phyloP scores from a whole-genome alignment of 176 grass and related monocot genomes.

The Leersia perrieri region DNA sequence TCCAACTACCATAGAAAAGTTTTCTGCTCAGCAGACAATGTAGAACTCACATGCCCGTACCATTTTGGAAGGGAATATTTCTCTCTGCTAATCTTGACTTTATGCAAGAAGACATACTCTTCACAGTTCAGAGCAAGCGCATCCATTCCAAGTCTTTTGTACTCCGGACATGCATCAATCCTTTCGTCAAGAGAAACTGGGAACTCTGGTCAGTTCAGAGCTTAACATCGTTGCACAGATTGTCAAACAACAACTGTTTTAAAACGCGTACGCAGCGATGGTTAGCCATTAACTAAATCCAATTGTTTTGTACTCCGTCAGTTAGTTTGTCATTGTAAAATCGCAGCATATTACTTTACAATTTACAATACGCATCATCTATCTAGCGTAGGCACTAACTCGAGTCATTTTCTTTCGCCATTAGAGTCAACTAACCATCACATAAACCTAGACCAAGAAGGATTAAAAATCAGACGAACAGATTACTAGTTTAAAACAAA shows the following conservation, averaged over 20 bases:
- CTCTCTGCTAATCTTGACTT: background rate
- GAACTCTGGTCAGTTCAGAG: background rate
- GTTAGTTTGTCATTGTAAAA: background rate
- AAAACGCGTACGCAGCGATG: background rate
- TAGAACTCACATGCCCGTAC: background rate
- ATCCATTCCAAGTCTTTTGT: background rate
- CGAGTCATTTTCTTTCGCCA: background rate
- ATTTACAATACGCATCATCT: background rate
- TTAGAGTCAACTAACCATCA: background rate
- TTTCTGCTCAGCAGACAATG: background rate
- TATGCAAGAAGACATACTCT: background rate
- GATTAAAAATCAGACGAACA: background rate
- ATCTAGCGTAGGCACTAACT: background rate
- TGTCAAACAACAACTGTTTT: background rate
- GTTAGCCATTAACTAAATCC: background rate
- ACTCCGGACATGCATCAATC: no score
- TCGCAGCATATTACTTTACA: background rate
- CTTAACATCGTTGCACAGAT: background rate
- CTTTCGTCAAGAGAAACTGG: background rate
- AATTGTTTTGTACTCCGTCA: background rate
- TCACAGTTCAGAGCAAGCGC: background rate
- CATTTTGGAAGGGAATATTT: background rate
- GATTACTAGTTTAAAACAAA: rapidly evolving
- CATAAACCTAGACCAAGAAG: background rate
- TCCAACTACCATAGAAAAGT: background rate